Evolutionary conservation across 1,139 yeast genomes (phyloP).

Genomic region (Saccharomyces hybrid): DNA sequence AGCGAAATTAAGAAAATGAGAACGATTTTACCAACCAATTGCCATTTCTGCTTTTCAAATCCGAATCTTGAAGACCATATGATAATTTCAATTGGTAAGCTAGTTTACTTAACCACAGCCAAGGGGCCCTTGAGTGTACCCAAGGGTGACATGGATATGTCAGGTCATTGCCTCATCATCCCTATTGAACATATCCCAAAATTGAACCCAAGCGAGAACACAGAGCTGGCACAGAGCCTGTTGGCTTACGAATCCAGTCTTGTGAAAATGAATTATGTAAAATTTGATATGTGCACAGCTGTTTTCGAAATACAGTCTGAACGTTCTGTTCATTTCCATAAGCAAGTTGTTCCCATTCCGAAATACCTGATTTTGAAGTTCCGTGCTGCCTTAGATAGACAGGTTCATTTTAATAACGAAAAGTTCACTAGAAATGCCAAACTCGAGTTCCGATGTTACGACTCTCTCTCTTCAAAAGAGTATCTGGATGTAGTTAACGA

Average conservation of each 20-base stretch:
- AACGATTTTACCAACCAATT: slow-evolving; percentile 46
- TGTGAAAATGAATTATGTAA: slow-evolving; percentile 40
- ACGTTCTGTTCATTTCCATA: slow-evolving; percentile 56
- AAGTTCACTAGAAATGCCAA: slow-evolving; percentile 39
- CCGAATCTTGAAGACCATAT: slow-evolving; percentile 73
- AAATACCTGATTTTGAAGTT: slow-evolving; percentile 37
- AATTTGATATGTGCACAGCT: slow-evolving; percentile 39
- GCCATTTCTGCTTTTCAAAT: slow-evolving; percentile 81
- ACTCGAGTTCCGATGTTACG: slow-evolving; percentile 37
- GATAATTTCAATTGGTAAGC: slow-evolving; percentile 66
- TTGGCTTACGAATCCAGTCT: slow-evolving; percentile 40
- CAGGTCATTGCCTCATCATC: slow-evolving; percentile 80
- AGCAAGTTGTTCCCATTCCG: slow-evolving; percentile 57
- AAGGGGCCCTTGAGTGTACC: slow-evolving; percentile 75
- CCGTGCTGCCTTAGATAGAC: slow-evolving; percentile 35
- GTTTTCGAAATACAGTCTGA: slow-evolving; percentile 55
- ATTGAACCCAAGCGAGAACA: slow-evolving; percentile 22
- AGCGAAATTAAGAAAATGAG: slow-evolving; percentile 27
- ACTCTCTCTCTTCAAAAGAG: slow-evolving; percentile 7
- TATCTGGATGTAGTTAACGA: slow-evolving; percentile 32
- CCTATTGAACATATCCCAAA: slow-evolving; percentile 70
- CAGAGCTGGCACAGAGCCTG: slow-evolving; percentile 38
- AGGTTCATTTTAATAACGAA: slow-evolving; percentile 43
- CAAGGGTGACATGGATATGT: slow-evolving; percentile 40
- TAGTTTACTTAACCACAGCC: slow-evolving; percentile 66